Conservation (phyloP, 805 yeast species). For the fission yeast (Schizosaccharomyces pombe) region DNA sequence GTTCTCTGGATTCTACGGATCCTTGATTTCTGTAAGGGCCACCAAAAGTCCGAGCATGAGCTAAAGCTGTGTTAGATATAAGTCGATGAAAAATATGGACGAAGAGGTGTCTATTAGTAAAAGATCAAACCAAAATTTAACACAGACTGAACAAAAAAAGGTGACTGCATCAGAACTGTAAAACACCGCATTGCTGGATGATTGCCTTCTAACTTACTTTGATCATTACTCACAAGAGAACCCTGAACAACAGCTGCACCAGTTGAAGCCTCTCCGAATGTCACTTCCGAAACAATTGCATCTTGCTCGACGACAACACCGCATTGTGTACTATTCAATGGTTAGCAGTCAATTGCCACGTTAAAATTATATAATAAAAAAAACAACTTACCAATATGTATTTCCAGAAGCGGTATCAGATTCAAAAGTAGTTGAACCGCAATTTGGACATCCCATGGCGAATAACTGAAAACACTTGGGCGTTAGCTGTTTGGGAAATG, state of each 20-base stretch:
- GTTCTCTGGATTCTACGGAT: constrained; percentile 54
- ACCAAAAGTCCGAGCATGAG: constrained; percentile 21
- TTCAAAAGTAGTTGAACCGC: constrained; percentile 2
- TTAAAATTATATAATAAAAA: not conserved
- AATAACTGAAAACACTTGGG: not conserved
- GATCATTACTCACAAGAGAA: constrained; percentile 41
- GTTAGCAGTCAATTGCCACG: not conserved
- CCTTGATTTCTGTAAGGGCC: constrained; percentile 7
- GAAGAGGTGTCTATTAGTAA: too few relatives aligned
- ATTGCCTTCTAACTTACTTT: too few relatives aligned
- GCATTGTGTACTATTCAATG: constrained; percentile 42
- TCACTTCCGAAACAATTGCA: constrained; percentile 85
- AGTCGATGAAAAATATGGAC: too few relatives aligned
- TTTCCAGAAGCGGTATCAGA: constrained; percentile 1
- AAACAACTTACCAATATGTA: not conserved
- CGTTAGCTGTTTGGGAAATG: too few relatives aligned
- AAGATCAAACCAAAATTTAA: too few relatives aligned
- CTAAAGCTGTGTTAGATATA: too few relatives aligned
- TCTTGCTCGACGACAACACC: constrained; percentile 78
- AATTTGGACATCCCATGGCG: constrained; percentile 1
- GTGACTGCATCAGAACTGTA: too few relatives aligned
- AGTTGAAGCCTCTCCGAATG: constrained; percentile 70
- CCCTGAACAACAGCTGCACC: constrained; percentile 97
- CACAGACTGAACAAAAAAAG: too few relatives aligned
- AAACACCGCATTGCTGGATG: too few relatives aligned